Base-by-base conservation (phyloP, 2,329 filamentous ascomycete species). In the Colletotrichum tabaci region DNA sequence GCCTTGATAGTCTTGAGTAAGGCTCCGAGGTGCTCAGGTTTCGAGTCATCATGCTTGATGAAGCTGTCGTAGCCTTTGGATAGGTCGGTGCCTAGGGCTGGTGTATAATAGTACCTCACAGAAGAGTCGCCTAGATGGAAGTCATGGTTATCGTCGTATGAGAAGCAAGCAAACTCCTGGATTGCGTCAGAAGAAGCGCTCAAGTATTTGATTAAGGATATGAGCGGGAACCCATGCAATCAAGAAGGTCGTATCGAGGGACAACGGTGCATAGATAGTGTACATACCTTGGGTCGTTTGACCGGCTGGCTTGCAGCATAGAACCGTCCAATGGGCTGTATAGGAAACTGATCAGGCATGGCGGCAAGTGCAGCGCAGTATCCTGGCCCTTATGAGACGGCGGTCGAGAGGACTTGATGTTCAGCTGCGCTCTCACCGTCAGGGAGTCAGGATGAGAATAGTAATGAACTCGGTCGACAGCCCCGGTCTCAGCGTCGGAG, bases 121-220 rank as follows among this genome's bases (percentile, higher is more conserved):
- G 94, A 96, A 3, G 92, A 93, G 73, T 93, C 92, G 74, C 94
- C 94, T 4, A 92, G 88, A 60, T 87, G 91, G 77, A 95, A 95
- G 65, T 89, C 82, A 79, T 96, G 96, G 38, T 95, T 85, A 55
- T 95, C 90, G 80, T 98, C 94, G 82, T 96, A 98, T 10, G 96
- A 98, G 83, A 98, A 99, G 82, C 88, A 94, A 4, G 96, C 89
- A 74, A 99, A 93, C 85, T 99, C 96, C 92, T 96, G 58, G 26
- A 18, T 18, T 7, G 10, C 16, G 4, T 67, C 21, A 67, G 56
- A 10, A 3, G n/a, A 12, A n/a, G 23, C 2, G 5, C 18, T n/a
- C 5, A 15, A 56, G 1, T 1, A 13, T 38, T 38, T 0, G 35
- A 6, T 4, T n/a, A 15, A 8, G 23, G 13, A 21, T 18, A 9